Base-by-base conservation (phyloP, 306 rosid species). In the Quercus alba region DNA sequence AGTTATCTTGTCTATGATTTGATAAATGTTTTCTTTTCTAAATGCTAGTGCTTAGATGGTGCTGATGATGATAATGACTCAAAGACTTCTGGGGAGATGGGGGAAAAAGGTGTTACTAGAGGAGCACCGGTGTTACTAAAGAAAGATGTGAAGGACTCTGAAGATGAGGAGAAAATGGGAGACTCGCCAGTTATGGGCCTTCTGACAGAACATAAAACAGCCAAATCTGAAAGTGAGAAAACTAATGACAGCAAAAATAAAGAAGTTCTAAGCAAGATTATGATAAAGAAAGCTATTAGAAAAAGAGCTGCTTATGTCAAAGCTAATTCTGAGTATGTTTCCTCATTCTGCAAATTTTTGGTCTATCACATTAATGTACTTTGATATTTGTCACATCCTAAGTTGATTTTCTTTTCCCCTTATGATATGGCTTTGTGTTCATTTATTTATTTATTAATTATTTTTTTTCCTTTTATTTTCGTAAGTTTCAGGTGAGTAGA, bases 261-360 rank as follows among this genome's bases (percentile, higher is more conserved):
- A 78, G 86, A 81, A 57, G 81, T 86, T 73, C 93, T 84, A 26
- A 93, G 56, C 75, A 94, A 93, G 81, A 78, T 80, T 71, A 74
- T 76, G 69, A 95, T 95, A 75, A 90, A 81, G 88, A 81, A 80
- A 87, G 98, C 99, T 75, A 83, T 95, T 59, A 80, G 80, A 69
- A 93, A 93, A 83, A 87, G 93, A 89, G 78, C 81, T 75, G 70
- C 90, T 23, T 95, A 95, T 77, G 49, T 95, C 78, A 93, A 80
- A 88, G 90, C 89, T 80, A 93, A 95, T 89, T 85, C 97, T 2
- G 97, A 90, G 99, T 95, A 95, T 63, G 99, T 62, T 72, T 4
- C 81, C 74, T 72, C 49, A 57, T 87, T 76, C 76, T 58, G 75
- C 49, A 38, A 49, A 49, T 28, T 62, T 76, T 56, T 67, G 23